These are phyloP conservation scores for Scedosporium minutisporum DNA, from an alignment of 2,329 filamentous ascomycete genomes.

Conservation along the genomic window DNA sequence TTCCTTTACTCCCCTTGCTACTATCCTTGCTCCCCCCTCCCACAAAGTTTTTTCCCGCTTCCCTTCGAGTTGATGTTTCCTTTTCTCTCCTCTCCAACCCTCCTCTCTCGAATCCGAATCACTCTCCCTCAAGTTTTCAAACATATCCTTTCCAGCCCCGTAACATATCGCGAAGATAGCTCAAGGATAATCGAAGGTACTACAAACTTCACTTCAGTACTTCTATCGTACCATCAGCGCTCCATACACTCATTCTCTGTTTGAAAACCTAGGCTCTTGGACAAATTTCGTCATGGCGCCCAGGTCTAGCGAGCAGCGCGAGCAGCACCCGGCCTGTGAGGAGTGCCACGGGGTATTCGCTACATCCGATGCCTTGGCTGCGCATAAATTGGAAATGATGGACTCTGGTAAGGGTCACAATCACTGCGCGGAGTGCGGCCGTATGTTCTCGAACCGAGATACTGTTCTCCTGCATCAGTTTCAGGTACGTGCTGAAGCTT, in stretches of 20 bases:
- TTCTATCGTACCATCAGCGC: background rate
- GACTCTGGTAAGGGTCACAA: conserved; percentile 9
- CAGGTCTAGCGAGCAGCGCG: background rate
- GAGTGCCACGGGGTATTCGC: conserved; percentile 2
- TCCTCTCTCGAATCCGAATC: too few relatives aligned
- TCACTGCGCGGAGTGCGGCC: conserved; percentile 20
- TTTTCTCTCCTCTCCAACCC: too few relatives aligned
- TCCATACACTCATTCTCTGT: background rate
- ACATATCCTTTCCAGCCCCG: too few relatives aligned
- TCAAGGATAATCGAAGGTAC: too few relatives aligned
- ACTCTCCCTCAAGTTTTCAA: too few relatives aligned
- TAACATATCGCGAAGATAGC: too few relatives aligned
- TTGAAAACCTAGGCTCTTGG: too few relatives aligned
- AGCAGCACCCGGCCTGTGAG: background rate
- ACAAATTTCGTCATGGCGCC: background rate
- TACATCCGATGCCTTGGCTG: background rate
- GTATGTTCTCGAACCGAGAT: conserved; percentile 16
- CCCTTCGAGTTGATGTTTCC: too few relatives aligned
- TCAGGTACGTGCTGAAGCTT: conserved; percentile 17
- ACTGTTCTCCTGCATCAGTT: conserved; percentile 22
- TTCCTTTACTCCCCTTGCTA: too few relatives aligned
- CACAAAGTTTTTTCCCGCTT: too few relatives aligned
- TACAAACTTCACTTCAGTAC: too few relatives aligned
- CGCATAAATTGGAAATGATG: conserved; percentile 2
- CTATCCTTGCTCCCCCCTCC: too few relatives aligned